A percentile compares a stretch with the other conserved stretches of the same genome.
Conservation (phyloP, 495 filamentous ascomycete species). For the Penicillium paxilli region DNA sequence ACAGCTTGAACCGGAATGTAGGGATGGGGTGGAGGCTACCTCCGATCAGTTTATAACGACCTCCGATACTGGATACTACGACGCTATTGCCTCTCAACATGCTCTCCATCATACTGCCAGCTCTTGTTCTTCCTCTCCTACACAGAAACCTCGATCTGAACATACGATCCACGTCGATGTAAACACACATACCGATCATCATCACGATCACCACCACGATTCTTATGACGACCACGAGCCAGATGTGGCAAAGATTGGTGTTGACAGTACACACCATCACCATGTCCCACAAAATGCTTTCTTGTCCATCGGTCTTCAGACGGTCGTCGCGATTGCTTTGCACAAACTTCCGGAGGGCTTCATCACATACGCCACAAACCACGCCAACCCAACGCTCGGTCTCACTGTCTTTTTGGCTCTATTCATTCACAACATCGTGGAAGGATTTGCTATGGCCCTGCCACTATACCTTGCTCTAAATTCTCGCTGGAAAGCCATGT, state of each 20-base stretch:
- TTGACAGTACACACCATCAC: constrained; percentile 74
- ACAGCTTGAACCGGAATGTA: constrained; percentile 7
- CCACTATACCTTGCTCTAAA: constrained; percentile 86
- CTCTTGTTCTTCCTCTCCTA: constrained; percentile 16
- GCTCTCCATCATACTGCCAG: constrained; percentile 1
- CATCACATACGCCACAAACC: constrained; percentile 97
- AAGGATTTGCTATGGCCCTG: constrained; percentile 92
- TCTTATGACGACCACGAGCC: constrained; percentile 25
- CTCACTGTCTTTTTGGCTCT: constrained; percentile 91
- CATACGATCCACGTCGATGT: neutral
- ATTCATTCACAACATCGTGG: constrained; percentile 96
- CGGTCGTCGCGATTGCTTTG: constrained; percentile 87
- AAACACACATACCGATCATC: constrained; percentile 5
- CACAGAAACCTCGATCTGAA: constrained; percentile 4
- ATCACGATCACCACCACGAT: constrained; percentile 9
- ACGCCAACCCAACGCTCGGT: constrained; percentile 84
- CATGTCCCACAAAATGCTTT: constrained; percentile 97
- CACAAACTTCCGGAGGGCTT: constrained; percentile 98
- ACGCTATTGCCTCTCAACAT: constrained; percentile 13
- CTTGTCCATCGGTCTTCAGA: constrained; percentile 88
- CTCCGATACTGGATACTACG: constrained; percentile 16
- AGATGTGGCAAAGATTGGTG: constrained; percentile 18
- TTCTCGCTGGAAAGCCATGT: constrained; percentile 73
- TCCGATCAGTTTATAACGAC: constrained; percentile 1
- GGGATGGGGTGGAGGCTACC: neutral